phyloP scores from a whole-genome alignment of 2,329 filamentous ascomycete genomes.

The Chrysosporium keratinophilum region DNA sequence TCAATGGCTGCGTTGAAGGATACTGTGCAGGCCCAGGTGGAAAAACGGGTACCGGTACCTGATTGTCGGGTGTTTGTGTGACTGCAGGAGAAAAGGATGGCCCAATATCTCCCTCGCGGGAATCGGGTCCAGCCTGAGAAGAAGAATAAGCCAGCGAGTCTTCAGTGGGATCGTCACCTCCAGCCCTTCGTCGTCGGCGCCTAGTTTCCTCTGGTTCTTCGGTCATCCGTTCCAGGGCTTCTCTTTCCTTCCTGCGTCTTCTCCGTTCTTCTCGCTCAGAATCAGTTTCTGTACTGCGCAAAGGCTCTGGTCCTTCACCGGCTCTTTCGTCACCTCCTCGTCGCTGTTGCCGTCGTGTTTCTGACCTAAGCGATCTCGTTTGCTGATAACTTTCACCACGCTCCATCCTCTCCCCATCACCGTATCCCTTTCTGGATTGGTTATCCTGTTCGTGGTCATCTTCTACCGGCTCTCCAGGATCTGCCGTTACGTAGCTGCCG shows the following conservation, averaged over 20 bases:
- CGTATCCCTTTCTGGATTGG: background rate
- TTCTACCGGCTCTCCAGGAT: conserved; percentile 22
- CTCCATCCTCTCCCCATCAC: conserved; percentile 7
- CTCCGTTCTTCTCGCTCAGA: conserved; percentile 3
- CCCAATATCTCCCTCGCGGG: background rate
- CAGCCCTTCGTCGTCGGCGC: background rate
- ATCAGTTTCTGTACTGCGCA: background rate
- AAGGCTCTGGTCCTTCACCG: conserved; percentile 5
- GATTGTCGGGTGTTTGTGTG: background rate
- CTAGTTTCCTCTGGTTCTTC: background rate
- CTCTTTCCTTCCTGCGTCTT: conserved; percentile 1
- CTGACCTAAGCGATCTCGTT: conserved; percentile 12
- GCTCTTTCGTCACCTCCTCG: conserved; percentile 7
- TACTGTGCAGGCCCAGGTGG: background rate
- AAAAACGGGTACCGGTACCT: background rate
- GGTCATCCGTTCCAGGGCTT: conserved; percentile 1
- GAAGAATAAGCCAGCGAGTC: background rate
- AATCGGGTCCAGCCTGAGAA: background rate
- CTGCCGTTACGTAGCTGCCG: conserved; percentile 32
- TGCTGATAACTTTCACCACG: conserved; percentile 8
- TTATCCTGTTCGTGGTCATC: conserved; percentile 22
- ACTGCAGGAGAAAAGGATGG: background rate
- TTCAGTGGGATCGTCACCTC: background rate
- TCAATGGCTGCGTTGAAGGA: background rate
- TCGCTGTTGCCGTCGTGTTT: conserved; percentile 2